Conservation (phyloP, 2,329 filamentous ascomycete species). For the Volutella citrinella region DNA sequence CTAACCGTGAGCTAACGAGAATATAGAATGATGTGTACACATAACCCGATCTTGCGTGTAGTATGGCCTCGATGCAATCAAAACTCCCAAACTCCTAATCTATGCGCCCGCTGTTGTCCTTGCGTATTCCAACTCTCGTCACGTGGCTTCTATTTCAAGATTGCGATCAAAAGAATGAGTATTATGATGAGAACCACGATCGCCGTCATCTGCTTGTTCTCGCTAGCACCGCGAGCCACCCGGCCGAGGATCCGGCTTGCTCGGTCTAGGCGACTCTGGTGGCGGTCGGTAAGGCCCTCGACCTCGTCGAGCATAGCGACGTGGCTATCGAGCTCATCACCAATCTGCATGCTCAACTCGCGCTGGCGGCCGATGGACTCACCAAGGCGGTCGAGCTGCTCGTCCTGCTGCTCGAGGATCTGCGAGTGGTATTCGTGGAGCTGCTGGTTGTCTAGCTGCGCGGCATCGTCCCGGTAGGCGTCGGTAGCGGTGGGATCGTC, state of each 20-base stretch:
- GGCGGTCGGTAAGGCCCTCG: slow-evolving; percentile 77
- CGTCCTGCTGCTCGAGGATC: slow-evolving; percentile 85
- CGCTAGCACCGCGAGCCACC: slow-evolving; percentile 70
- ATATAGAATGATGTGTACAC: too few relatives aligned
- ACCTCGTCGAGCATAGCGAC: slow-evolving; percentile 86
- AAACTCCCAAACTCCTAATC: slow-evolving; percentile 18
- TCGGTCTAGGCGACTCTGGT: slow-evolving; percentile 71
- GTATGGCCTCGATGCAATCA: too few relatives aligned
- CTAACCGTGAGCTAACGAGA: too few relatives aligned
- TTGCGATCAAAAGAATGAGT: slow-evolving; percentile 75
- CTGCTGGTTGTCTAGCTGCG: slow-evolving; percentile 71
- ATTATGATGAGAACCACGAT: slow-evolving; percentile 82
- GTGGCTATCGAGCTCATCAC: slow-evolving; percentile 90
- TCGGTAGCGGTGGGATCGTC: slow-evolving; percentile 61
- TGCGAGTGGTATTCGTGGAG: slow-evolving; percentile 81
- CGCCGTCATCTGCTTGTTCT: slow-evolving; percentile 83
- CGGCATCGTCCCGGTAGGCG: slow-evolving; percentile 60
- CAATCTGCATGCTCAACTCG: slow-evolving; percentile 92
- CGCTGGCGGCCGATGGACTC: slow-evolving; percentile 83
- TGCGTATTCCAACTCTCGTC: not conserved
- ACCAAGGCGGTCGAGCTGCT: slow-evolving; percentile 86
- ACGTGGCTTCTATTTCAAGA: slow-evolving; percentile 75
- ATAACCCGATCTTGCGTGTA: too few relatives aligned
- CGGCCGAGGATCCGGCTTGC: slow-evolving; percentile 70
- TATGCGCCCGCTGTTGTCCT: slow-evolving; percentile 13